Evolutionary conservation across 192 early-diverging fungal species (phyloP), one percentile per base, ranked within the genome.

Genomic region (Coemansia sp.): DNA sequence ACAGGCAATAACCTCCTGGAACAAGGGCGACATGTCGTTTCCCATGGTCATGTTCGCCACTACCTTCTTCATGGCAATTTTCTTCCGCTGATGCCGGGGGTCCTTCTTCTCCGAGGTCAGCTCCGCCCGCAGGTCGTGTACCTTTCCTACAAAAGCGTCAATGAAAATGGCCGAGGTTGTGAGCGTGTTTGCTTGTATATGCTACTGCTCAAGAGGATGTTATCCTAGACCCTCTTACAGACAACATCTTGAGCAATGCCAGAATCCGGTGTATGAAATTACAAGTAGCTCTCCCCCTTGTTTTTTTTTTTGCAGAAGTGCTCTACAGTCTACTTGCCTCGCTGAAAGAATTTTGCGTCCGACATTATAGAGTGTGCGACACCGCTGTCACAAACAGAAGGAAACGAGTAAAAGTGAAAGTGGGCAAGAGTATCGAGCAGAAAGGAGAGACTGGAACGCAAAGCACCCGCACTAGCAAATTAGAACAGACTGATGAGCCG

Each of bases 31-130:
- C 94, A 99, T 98, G 86, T 99, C 98, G 85, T 96, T 98, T 29
- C 98, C 98, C 95, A 99, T 98, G 18, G 98, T 98, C 96, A 99
- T 99, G 77, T 99, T 99, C 39, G 98, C 98, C 24, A 99, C 95
- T 70, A 99, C 93, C 86, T 98, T 94, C 80, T 93, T 96, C 81
- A 92, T 88, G 55, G 92, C 92, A 22, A 90, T 88, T 83, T 93
- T 92, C 70, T 95, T 95, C 65, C 90, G 92, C 36, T 87, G 88
- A 69, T 92, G 83, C 74, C 94, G 93, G 64, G 85, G 84, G 66
- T 95, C 95, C 74, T 89, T 87, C 71, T 94, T 95, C 63, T 95
- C 94, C 33, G 94, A 91, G 53, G 89, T 90, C 63, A 96, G 88
- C 86, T 96, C 95, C 12, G 87, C 81, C 55, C 91, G 89, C 70